These are phyloP conservation scores for Magnaporthiopsis poae DNA, from an alignment of 2,329 filamentous ascomycete genomes.

Conservation along the genomic window DNA sequence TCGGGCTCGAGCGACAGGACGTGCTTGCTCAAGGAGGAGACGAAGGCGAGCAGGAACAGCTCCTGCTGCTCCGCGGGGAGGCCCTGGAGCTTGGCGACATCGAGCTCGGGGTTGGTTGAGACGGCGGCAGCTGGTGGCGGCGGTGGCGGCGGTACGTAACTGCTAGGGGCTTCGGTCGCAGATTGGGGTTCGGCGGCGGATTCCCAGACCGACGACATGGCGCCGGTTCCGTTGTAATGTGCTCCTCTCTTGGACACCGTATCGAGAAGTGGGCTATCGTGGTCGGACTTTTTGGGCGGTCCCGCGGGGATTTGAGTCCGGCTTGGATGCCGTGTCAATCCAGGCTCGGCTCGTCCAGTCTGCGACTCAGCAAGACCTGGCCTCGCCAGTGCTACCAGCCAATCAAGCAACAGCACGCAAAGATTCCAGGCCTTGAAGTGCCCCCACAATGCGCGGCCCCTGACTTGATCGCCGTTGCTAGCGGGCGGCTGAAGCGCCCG, in stretches of 20 bases:
- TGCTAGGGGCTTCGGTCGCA: constrained; percentile 1
- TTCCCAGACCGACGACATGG: constrained; percentile 6
- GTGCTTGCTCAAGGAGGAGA: constrained; percentile 72
- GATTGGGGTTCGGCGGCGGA: neutral
- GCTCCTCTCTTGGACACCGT: neutral
- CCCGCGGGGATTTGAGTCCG: neutral
- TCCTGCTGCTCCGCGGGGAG: constrained; percentile 92
- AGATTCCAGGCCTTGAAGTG: too few species aligned
- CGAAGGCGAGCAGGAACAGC: constrained; percentile 82
- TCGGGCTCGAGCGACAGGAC: constrained; percentile 65
- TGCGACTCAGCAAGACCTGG: neutral
- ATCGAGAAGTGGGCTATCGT: neutral
- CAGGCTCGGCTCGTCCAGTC: neutral
- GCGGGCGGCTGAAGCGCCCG: neutral
- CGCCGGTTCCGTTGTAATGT: constrained; percentile 1
- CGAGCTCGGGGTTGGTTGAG: constrained; percentile 62
- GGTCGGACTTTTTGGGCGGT: neutral
- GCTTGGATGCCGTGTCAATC: neutral
- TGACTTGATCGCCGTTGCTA: neutral
- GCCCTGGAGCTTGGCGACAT: constrained; percentile 77
- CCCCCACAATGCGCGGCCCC: neutral
- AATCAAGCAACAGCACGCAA: neutral
- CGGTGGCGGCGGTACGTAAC: constrained; percentile 11
- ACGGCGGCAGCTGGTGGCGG: constrained; percentile 17
- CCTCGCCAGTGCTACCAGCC: neutral